phyloP scores from a whole-genome alignment of 164 flowering plant species.

The Kalanchoe fedtschenkoi region DNA sequence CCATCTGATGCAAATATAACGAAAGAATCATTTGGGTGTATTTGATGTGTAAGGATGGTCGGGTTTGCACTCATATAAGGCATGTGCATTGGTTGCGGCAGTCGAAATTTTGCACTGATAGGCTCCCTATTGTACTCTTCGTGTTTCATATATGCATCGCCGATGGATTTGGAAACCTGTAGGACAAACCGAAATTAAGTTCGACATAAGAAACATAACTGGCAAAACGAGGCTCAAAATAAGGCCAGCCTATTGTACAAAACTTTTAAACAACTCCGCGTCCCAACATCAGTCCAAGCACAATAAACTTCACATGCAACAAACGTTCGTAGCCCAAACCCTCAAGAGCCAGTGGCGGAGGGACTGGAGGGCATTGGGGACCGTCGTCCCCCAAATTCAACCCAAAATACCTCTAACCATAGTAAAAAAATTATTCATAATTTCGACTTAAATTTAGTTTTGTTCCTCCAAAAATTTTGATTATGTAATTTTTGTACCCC shows the following conservation, averaged over 20 bases:
- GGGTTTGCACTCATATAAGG: slow-evolving; percentile 63
- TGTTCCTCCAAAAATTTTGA: no score
- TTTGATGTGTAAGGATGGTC: slow-evolving; percentile 35
- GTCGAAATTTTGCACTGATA: slow-evolving; percentile 45
- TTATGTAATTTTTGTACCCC: no score
- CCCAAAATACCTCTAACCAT: no score
- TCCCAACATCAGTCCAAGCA: no score
- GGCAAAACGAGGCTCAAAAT: background rate
- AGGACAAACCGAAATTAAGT: slow-evolving; percentile 13
- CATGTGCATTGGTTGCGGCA: slow-evolving; percentile 56
- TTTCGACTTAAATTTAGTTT: no score
- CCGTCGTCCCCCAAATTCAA: no score
- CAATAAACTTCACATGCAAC: no score
- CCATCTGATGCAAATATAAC: slow-evolving; percentile 94
- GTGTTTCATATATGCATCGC: slow-evolving; percentile 71
- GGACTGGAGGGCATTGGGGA: no score
- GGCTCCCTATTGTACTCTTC: slow-evolving; percentile 53
- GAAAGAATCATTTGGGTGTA: slow-evolving; percentile 65
- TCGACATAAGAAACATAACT: background rate
- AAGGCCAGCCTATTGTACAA: background rate
- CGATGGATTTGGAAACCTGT: slow-evolving; percentile 84
- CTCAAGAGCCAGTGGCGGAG: no score
- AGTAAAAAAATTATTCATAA: no score
- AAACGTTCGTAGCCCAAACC: no score
- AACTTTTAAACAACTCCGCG: no score